These are phyloP conservation scores for Fragilariopsis cylindrus DNA, from an alignment of 108 stramenopile genomes.

Conservation along the genomic window DNA sequence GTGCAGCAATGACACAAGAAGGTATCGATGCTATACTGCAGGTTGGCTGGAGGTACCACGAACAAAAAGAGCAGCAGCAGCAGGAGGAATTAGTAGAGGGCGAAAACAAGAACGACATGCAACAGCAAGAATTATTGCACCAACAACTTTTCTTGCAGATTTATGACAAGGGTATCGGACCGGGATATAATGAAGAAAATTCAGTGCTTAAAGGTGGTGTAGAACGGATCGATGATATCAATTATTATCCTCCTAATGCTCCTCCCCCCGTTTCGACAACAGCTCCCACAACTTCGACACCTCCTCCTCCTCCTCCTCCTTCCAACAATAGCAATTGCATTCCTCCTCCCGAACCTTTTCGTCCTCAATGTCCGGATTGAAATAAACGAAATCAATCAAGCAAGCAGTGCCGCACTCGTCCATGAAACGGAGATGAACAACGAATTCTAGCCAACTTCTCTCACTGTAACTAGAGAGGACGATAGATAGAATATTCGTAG, in stretches of 20 bases:
- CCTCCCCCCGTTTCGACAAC: not conserved
- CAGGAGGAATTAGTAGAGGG: not conserved
- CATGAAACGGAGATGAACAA: no score
- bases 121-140: not conserved
- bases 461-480: no score
- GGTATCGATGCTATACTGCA: slow-evolving; percentile 29
- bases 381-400: no score
- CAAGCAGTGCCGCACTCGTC: no score
- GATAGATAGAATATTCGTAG: no score
- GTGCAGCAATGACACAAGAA: slow-evolving; percentile 18
- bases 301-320: not conserved
- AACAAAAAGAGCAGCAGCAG: not conserved
- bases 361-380: no score
- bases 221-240: not conserved
- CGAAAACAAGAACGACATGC: not conserved
- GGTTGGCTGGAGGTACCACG: slow-evolving; percentile 27
- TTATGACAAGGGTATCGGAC: slow-evolving; percentile 26
- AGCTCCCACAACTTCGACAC: not conserved
- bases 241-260: not conserved
- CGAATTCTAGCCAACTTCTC: no score
- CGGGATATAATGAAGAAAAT: slow-evolving; percentile 42
- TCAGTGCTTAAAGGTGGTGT: slow-evolving; percentile 32
- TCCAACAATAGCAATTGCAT: not conserved
- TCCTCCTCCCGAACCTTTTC: no score
- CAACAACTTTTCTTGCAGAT: slow-evolving; percentile 27